Conservation (phyloP, 2,329 filamentous ascomycete genomes). For the Beauveria medogensis region DNA sequence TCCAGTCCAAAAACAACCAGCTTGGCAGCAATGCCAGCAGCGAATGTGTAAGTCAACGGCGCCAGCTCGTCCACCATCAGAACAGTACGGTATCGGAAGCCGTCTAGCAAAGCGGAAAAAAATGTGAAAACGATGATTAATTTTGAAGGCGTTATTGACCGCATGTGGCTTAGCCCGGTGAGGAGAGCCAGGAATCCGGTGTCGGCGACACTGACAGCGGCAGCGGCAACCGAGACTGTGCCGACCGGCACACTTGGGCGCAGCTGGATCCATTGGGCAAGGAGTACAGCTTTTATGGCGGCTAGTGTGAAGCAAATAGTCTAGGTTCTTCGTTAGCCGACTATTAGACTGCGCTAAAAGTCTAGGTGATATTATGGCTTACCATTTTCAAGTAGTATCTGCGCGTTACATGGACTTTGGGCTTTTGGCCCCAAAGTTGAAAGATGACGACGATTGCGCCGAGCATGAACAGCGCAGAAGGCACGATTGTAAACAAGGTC, state of each 20-base stretch:
- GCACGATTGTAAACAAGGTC: neutral
- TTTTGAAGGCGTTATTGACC: slow-evolving; percentile 28
- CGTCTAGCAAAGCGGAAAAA: slow-evolving; percentile 30
- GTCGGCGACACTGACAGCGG: slow-evolving; percentile 21
- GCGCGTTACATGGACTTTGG: neutral
- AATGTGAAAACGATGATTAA: slow-evolving; percentile 30
- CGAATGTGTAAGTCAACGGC: slow-evolving; percentile 18
- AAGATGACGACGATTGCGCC: neutral
- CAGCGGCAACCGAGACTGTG: slow-evolving; percentile 9
- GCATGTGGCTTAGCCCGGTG: slow-evolving; percentile 25
- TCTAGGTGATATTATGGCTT: neutral
- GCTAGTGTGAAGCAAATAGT: neutral
- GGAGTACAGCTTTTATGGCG: neutral
- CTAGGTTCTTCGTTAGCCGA: neutral
- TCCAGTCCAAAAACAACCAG: slow-evolving; percentile 14
- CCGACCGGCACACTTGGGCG: neutral
- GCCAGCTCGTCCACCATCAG: slow-evolving; percentile 23
- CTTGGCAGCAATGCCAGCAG: slow-evolving; percentile 23
- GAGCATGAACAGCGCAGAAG: neutral
- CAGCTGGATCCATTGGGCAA: neutral
- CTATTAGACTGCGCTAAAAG: neutral
- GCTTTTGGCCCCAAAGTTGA: neutral
- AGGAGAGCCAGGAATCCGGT: slow-evolving; percentile 18
- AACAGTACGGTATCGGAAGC: slow-evolving; percentile 28
- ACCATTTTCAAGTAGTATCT: neutral